These are phyloP conservation scores for Ustanciosporium gigantosporum DNA, from an alignment of 1,284 basidiomycete genomes.

Conservation along the genomic window DNA sequence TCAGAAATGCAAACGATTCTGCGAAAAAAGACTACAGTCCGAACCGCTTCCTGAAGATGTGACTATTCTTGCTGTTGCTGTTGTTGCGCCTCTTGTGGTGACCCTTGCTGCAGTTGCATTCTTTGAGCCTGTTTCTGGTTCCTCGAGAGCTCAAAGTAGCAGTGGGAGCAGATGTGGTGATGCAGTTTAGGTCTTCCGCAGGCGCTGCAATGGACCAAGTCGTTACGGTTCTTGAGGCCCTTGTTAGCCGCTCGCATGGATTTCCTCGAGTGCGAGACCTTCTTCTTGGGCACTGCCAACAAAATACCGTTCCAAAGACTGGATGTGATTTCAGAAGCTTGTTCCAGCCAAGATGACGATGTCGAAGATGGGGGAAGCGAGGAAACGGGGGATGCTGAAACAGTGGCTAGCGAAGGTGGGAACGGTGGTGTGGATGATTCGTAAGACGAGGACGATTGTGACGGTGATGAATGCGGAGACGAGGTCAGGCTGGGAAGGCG, in stretches of 20 bases:
- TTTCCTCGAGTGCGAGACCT: constrained; percentile 89
- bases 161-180: constrained; percentile 80
- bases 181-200: constrained; percentile 24
- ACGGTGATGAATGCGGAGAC: too few relatives aligned
- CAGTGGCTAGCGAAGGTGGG: too few relatives aligned
- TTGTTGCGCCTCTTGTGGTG: too few relatives aligned
- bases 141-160: constrained; percentile 75
- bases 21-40: too few relatives aligned
- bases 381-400: too few relatives aligned
- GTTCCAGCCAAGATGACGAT: background rate
- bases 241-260: constrained; percentile 94
- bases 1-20: too few relatives aligned
- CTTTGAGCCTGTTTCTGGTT: background rate
- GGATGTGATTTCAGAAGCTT: constrained; percentile 43
- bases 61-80: background rate
- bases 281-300: constrained; percentile 91
- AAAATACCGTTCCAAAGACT: constrained; percentile 85
- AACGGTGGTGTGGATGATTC: too few relatives aligned
- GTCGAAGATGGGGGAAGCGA: too few relatives aligned
- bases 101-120: too few relatives aligned
- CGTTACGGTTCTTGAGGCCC: constrained; percentile 89
- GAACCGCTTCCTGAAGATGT: too few relatives aligned
- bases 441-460: too few relatives aligned
- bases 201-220: constrained; percentile 63
- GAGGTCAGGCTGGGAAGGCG: too few relatives aligned